Evolutionary conservation across 176 grass and related monocot species (phyloP), one percentile per base, ranked within the genome.

Genomic region (Zoysia japonica): DNA sequence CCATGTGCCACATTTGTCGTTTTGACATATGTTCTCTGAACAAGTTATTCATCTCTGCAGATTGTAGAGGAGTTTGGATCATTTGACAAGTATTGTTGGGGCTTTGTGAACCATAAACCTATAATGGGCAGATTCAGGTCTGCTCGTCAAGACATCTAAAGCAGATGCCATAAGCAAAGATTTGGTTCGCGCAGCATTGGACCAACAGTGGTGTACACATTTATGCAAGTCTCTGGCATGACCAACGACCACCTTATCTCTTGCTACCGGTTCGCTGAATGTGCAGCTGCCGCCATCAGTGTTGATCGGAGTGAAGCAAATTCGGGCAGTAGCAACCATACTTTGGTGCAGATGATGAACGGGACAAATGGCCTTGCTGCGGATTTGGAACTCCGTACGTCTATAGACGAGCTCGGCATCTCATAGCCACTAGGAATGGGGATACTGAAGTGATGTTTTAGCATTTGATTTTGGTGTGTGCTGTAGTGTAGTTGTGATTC

Each of bases 161-260:
- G 92, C 96, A 9, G 96, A 99, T 61, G 81, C 72, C 5, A 95
- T 99, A 91, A 95, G 96, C 90, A 99, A 99, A 89, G 96, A 99
- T 64, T 28, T 99, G 81, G 85, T 94, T 47, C 81, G 88, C 88
- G 96, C 1, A 89, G 96, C 9, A 91, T 93, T 15, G 86, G 96
- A 3, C 96, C 90, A 14, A 95, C 96, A 63, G 92, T 99, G 2
- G 68, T 99, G 50, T 99, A 99, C 47, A 91, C 92, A 5, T 99
- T 95, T 80, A 99, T 99, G 96, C 96, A 99, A 82, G 92, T 81
- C 61, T 85, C 88, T 2, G 96, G 96, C 52, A 88, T 99, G 67
- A 99, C 88, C 2, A 99, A 99, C 19, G 96, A 99, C 79, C 96
- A 99, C 83, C 88, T 99, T 5, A 76, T 93, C 66, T 78, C 81